Evolutionary conservation across 164 flowering plant genomes (phyloP).

Genomic region (Protea cynaroides): DNA sequence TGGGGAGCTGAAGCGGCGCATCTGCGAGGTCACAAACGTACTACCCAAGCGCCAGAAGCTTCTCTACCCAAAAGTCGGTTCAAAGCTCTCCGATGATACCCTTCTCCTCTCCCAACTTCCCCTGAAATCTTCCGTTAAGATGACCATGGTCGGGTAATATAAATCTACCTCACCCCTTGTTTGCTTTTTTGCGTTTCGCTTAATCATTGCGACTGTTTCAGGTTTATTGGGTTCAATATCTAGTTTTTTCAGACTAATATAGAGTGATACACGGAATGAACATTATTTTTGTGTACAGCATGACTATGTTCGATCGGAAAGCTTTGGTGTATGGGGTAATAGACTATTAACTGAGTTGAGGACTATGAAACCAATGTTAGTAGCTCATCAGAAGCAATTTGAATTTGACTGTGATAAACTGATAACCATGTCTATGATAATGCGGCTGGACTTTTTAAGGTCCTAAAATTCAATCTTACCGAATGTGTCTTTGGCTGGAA

Average conservation of each 20-base stretch:
- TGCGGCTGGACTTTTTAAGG: too few species aligned
- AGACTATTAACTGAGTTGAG: too few species aligned
- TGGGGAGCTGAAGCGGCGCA: slow-evolving; percentile 84
- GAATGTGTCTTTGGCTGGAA: too few species aligned
- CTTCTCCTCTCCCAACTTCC: slow-evolving; percentile 66
- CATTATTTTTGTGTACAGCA: not conserved
- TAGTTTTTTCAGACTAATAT: not conserved
- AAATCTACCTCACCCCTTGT: slow-evolving; percentile 2
- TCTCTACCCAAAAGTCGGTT: slow-evolving; percentile 80
- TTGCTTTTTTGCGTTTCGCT: not conserved
- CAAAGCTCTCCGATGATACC: slow-evolving; percentile 74
- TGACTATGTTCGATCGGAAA: too few species aligned
- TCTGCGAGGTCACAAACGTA: slow-evolving; percentile 81
- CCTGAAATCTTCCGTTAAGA: slow-evolving; percentile 78
- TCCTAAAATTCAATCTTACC: too few species aligned
- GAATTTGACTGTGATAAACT: too few species aligned
- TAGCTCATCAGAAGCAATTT: too few species aligned
- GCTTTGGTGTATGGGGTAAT: too few species aligned
- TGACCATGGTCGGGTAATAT: slow-evolving; percentile 95
- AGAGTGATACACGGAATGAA: not conserved
- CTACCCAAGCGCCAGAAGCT: slow-evolving; percentile 96
- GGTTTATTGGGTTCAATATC: not conserved
- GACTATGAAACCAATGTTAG: too few species aligned
- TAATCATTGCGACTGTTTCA: too few species aligned
- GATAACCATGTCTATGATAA: too few species aligned